These are phyloP conservation scores for Gossypium sturtianum DNA, from an alignment of 345 rosid species.

Conservation along the genomic window DNA sequence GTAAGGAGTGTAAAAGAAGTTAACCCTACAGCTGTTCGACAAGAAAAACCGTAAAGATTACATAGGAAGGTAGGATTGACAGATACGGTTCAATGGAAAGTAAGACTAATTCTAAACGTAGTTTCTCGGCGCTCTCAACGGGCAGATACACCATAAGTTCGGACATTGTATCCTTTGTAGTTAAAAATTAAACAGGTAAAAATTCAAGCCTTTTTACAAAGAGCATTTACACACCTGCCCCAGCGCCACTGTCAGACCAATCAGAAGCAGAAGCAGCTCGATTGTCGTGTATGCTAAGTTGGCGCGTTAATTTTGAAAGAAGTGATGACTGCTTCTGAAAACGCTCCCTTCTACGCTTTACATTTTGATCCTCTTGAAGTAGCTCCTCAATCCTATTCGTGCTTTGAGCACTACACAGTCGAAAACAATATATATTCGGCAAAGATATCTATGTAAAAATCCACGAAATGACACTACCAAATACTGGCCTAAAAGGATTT, in stretches of 20 bases:
- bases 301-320: conserved; percentile 72
- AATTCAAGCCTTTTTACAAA: background rate
- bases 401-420: conserved; percentile 61
- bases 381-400: conserved; percentile 69
- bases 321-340: conserved; percentile 78
- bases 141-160: background rate
- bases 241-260: conserved; percentile 54
- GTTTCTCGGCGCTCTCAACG: background rate
- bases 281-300: conserved; percentile 84
- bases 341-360: conserved; percentile 68
- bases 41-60: background rate
- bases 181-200: background rate
- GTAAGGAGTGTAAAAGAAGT: background rate
- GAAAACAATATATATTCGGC: background rate
- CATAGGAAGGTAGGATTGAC: background rate
- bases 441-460: background rate
- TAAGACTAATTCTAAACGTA: background rate
- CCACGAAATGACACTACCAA: background rate
- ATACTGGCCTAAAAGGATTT: background rate
- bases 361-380: conserved; percentile 89
- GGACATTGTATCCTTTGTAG: background rate
- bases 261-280: conserved; percentile 51
- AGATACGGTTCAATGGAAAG: background rate
- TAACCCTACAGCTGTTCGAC: background rate
- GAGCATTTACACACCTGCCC: conserved; percentile 38